Base-by-base conservation (phyloP, 129 eudicot genomes). In the Logfia minima region DNA sequence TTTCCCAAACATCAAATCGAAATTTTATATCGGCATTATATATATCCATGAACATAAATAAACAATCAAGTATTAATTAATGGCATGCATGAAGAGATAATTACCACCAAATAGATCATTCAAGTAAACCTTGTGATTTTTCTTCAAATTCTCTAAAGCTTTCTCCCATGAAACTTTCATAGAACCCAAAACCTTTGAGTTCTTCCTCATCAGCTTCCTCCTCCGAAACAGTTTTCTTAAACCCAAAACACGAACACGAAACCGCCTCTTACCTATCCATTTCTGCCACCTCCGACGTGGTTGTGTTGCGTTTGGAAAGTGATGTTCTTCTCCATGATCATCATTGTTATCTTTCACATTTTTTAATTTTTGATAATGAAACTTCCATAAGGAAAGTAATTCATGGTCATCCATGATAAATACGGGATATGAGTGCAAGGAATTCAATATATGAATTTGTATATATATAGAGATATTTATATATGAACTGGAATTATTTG, bases 41-140 rank as follows among this genome's bases (percentile, higher is more conserved):
- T 32, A 32, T 32, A 39, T 39, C 2, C 48, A 39, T 8, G 13
- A 39, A 39, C 3, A 9, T 39, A 39, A 2, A 39, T 41, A 8
- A 9, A 8, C 9, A 9, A 41, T 9, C 4, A 41, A 41, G 13
- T 14, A 48, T 14, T 48, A 48, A 64, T 45, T 75, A 2, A 31
- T 64, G 16, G 26, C 65, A 64, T 48, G 72, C 79, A 75, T 75
- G 35, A 64, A 75, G 19, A 65, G 72, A 45, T 62, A 45, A 19
- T 75, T 75, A 64, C 72, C 64, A 48, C 72, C 72, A 75, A 75
- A 75, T 31, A 75, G 53, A 43, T 75, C 65, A 75, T 75, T 75
- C 52, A 75, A 65, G 39, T 75, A 75, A 31, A 75, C 72, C 64
- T 75, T 39, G 45, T 75, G 72, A 75, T 75, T 75, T 16, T 22